Evolutionary conservation across 2,329 filamentous ascomycete species (phyloP), one percentile per base, ranked within the genome.

Genomic region (Botrytis cinerea): DNA sequence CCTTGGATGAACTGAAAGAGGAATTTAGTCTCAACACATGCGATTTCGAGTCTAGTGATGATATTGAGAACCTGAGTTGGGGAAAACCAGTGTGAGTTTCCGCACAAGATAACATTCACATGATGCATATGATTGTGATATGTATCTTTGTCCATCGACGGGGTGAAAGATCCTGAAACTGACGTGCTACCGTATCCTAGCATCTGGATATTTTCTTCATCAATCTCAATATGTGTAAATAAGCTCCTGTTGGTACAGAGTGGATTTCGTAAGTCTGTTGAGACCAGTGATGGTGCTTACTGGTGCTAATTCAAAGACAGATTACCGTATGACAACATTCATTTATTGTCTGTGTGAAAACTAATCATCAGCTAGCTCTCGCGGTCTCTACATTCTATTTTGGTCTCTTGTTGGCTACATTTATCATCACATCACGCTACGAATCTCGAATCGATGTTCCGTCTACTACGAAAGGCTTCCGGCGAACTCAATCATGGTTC

Each of bases 401-500:
- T 18, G 63, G 45, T 14, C 32, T 67, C 12, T 51, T 22, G 28
- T 67, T 51, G 14, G 18, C 35, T 18, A 10, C 28, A 9, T 51
- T 9, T 16, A 38, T 35, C 7, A 67, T 67, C 32, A 25, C 2
- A 54, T n/a, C 46, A 54, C 14, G 32, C 4, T 22, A 54, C 14
- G 22, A 28, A n/a, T 5, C 32, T 9, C n/a, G 25, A 8, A 35
- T 51, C 3, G 22, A 66, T 66, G 9, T n/a, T 10, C 28, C 38
- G 43, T 20, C 5, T 38, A 35, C 14, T 8, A n/a, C 5, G 32
- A 40, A 8, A 5, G 14, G 14, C 22, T n/a, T 38, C 20, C 20
- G 25, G 22, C 22, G 6, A 18, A n/a, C 45, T 67, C 45, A 22
- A 40, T 46, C 48, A 46, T 79, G 76, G 75, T 16, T 60, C 16